Evolutionary conservation across 345 rosid genomes (phyloP).

Genomic region (Salix viminalis): DNA sequence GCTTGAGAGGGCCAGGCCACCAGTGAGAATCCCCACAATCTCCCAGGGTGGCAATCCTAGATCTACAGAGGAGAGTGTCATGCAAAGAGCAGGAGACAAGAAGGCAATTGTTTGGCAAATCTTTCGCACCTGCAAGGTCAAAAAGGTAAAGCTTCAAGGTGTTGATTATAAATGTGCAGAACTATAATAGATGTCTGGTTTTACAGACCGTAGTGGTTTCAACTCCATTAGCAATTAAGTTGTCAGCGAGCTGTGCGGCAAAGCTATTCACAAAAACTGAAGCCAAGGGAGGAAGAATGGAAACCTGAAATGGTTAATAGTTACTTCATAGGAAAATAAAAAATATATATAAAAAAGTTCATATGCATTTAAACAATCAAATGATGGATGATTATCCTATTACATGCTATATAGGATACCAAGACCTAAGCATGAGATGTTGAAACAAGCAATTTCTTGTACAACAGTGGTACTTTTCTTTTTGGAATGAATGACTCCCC

Average conservation of each 20-base stretch:
- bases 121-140: slow-evolving; percentile 67
- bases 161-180: slow-evolving; percentile 4
- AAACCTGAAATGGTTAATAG: slow-evolving; percentile 52
- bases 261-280: slow-evolving; percentile 68
- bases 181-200: slow-evolving; percentile 2
- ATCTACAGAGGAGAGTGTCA: slow-evolving; percentile 77
- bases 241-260: slow-evolving; percentile 85
- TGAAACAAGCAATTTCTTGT: not conserved
- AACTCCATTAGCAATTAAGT: slow-evolving; percentile 70
- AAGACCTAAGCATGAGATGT: not conserved
- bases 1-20: slow-evolving; percentile 87
- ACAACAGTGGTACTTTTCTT: not conserved
- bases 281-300: slow-evolving; percentile 95
- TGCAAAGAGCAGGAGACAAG: slow-evolving; percentile 85
- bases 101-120: slow-evolving; percentile 86
- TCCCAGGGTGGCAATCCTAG: slow-evolving; percentile 94
- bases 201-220: slow-evolving; percentile 69
- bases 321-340: not conserved
- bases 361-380: not conserved
- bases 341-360: not conserved
- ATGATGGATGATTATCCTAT: not conserved
- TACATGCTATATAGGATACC: not conserved
- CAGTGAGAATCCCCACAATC: slow-evolving; percentile 74
- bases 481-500: not conserved
- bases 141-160: not conserved